Base-by-base conservation (phyloP, 805 yeast genomes). In the Blastobotrys attinorum region DNA sequence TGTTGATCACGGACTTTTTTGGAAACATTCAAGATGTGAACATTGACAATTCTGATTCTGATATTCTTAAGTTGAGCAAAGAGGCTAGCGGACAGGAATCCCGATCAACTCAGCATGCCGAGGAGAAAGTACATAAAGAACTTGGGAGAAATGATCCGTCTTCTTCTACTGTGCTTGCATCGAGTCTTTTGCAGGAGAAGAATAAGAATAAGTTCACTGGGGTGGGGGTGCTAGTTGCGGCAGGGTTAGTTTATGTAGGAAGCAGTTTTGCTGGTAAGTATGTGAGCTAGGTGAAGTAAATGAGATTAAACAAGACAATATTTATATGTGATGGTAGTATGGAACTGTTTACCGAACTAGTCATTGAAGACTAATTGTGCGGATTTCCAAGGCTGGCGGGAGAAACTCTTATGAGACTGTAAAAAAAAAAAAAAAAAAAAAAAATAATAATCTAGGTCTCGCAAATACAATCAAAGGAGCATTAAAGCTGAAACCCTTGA, bases 21-120 rank as follows among this genome's bases (percentile, higher is more conserved):
- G 98, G 97, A 1, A 87, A 87, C 53, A 83, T 88, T 17, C 96
- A 88, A 61, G 77, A 80, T 44, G 83, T 84, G 2, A 72, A 83
- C 2, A 63, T 78, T n/a, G 87, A 80, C 54, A 70, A 69, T 7
- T 75, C 33, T n/a, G 51, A 46, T 31, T 17, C 35, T 21, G 47
- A 48, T 23, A 5, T 52, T 8, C 44, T 52, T 16, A 32, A 41
- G 29, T 32, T 47, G 39, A 21, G 47, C 22, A 39, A 40, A 25
- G 29, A 7, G 29, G 11, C 29, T 25, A 7, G 29, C 11, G 10
- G 10, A 8, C 10, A 25, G 29, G 10, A 25, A 8, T 25, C 29
- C 10, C 29, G 10, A 11, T 11, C 29, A 8, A 11, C 29, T 25
- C 10, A 25, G 7, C 10, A 7, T 7, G 29, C 29, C 10, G 10